A percentile compares a stretch with the other conserved stretches of the same genome.
Conservation (phyloP, 2,329 filamentous ascomycete species). For the Epichloe gansuensis region DNA sequence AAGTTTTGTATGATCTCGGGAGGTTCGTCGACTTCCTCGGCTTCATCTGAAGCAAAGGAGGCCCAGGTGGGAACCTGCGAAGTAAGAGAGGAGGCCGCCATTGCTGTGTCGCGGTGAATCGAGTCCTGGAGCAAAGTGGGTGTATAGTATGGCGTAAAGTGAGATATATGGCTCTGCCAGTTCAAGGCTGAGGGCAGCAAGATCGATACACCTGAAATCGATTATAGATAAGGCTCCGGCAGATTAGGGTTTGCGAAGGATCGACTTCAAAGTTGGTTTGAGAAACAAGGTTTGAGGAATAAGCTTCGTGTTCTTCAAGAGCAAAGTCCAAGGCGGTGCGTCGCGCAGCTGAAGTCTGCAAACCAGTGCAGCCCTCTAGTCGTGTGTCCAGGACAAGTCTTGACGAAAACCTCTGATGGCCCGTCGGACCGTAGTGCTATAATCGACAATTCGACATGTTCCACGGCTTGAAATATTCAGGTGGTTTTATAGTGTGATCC, state of each 20-base stretch:
- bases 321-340: slow-evolving; percentile 4
- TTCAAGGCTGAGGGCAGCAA: not conserved
- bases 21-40: slow-evolving; percentile 75
- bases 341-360: slow-evolving; percentile 13
- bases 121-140: not conserved
- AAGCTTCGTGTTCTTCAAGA: not conserved
- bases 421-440: slow-evolving; percentile 27
- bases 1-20: slow-evolving; percentile 48
- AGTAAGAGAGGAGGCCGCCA: slow-evolving; percentile 14
- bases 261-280: not conserved
- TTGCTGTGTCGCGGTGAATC: slow-evolving; percentile 8
- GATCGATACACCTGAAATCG: not conserved
- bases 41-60: slow-evolving; percentile 42
- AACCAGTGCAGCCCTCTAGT: slow-evolving; percentile 13
- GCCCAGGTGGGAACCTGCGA: slow-evolving; percentile 20
- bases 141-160: not conserved
- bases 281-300: not conserved
- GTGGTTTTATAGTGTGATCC: not conserved
- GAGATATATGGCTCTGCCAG: not conserved
- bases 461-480: not conserved
- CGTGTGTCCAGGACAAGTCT: slow-evolving; percentile 7
- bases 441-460: slow-evolving; percentile 22
- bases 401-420: slow-evolving; percentile 15
- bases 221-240: not conserved
- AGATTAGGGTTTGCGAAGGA: not conserved